Evolutionary conservation across 495 filamentous ascomycete species (phyloP).

Genomic region (Aspergillus hancockii): DNA sequence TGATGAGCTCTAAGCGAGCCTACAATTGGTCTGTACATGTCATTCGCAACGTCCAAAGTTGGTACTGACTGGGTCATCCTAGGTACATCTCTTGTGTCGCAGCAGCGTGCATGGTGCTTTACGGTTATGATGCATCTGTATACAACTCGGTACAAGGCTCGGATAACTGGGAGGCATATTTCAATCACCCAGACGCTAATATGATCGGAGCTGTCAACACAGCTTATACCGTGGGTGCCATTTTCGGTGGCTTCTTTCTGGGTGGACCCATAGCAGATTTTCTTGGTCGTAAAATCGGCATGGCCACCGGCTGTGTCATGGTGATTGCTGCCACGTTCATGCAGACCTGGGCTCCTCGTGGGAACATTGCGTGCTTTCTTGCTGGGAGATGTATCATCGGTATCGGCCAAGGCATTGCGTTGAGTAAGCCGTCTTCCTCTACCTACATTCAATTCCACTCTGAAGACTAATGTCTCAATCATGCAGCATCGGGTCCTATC

Average conservation of each 20-base stretch:
- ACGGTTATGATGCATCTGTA: conserved; percentile 67
- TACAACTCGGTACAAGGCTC: conserved; percentile 65
- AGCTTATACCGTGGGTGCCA: conserved; percentile 63
- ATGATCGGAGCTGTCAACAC: conserved; percentile 61
- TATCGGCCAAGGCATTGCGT: conserved; percentile 64
- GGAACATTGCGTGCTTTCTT: conserved; percentile 60
- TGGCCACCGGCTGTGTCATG: conserved; percentile 56
- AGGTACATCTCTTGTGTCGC: conserved; percentile 65
- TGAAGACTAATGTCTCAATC: conserved; percentile 1
- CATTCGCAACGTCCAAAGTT: background rate
- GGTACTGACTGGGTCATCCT: background rate
- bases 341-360: conserved; percentile 57
- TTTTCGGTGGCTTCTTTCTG: conserved; percentile 62
- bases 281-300: conserved; percentile 58
- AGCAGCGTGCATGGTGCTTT: conserved; percentile 67
- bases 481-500: conserved; percentile 54
- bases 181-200: conserved; percentile 52
- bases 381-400: conserved; percentile 63
- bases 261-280: conserved; percentile 59
- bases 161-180: conserved; percentile 59
- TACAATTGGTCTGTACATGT: conserved; percentile 36
- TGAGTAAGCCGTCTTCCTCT: conserved; percentile 46
- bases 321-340: conserved; percentile 64
- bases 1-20: conserved; percentile 33
- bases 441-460: background rate